Conservation (phyloP, 169 alveolate genomes). For the Plasmodium sp. region DNA sequence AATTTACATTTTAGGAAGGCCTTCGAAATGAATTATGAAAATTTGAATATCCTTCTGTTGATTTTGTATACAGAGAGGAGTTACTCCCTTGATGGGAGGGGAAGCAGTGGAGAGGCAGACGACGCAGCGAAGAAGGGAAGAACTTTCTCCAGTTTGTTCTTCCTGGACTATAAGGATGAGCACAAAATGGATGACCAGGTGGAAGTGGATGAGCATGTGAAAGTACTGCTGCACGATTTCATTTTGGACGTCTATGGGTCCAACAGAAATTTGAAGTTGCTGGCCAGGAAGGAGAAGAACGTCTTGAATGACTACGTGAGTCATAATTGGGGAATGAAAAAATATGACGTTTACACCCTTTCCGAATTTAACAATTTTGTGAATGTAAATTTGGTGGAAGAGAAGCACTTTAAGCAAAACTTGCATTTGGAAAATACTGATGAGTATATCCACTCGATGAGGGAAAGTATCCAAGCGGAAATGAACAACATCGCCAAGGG, state of each 20-base stretch:
- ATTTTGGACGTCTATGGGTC: slow-evolving; percentile 70
- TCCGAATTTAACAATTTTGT: slow-evolving; percentile 42
- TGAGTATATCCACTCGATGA: slow-evolving; percentile 5
- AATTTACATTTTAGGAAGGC: slow-evolving; percentile 57
- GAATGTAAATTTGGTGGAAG: slow-evolving; percentile 23
- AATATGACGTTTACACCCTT: slow-evolving; percentile 55
- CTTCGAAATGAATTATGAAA: slow-evolving; percentile 48
- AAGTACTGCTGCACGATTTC: slow-evolving; percentile 43
- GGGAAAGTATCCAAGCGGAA: neutral
- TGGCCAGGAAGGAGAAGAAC: slow-evolving; percentile 33
- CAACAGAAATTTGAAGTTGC: slow-evolving; percentile 46
- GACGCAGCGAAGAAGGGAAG: neutral
- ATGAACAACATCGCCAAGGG: neutral
- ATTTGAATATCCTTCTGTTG: slow-evolving; percentile 17
- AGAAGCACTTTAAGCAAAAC: neutral
- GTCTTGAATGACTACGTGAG: slow-evolving; percentile 51
- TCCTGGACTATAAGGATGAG: slow-evolving; percentile 46
- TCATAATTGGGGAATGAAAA: slow-evolving; percentile 49
- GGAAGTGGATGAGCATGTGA: neutral
- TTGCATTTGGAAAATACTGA: neutral
- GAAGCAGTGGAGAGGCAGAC: neutral
- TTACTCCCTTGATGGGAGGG: neutral
- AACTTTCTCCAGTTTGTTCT: slow-evolving; percentile 33
- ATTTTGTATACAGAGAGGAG: slow-evolving; percentile 40
- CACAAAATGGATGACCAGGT: slow-evolving; percentile 42